Conservation (phyloP, 1,139 yeast species). For the Protomyces lactucae-debilis region DNA sequence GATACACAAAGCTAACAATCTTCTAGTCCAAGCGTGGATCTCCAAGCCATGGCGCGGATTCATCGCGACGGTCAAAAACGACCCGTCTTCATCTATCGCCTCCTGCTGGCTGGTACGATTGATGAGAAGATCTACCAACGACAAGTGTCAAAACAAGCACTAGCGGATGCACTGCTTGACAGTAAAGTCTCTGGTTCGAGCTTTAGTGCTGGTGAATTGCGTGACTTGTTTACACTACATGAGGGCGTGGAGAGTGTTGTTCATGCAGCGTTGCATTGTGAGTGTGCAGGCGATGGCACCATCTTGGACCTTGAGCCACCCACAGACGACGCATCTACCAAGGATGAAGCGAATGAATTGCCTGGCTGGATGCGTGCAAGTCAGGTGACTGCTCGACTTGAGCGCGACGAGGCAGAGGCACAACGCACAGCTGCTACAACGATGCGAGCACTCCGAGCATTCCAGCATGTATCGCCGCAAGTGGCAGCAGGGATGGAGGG, state of each 20-base stretch:
- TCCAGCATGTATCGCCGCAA: background rate
- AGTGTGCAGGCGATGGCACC: background rate
- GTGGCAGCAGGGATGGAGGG: background rate
- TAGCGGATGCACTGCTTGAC: constrained; percentile 75
- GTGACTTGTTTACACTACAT: constrained; percentile 64
- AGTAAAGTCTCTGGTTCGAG: constrained; percentile 36
- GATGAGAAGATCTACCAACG: constrained; percentile 94
- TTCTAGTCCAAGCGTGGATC: constrained; percentile 75
- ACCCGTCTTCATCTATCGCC: constrained; percentile 75
- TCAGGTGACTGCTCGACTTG: background rate
- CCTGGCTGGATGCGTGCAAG: background rate
- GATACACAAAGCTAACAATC: constrained; percentile 45
- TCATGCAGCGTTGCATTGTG: constrained; percentile 41
- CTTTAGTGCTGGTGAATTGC: constrained; percentile 54
- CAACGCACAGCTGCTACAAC: background rate
- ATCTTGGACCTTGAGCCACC: background rate
- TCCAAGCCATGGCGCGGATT: constrained; percentile 93
- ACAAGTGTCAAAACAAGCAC: constrained; percentile 77
- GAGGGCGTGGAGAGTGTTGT: constrained; percentile 60
- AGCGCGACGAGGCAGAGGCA: background rate
- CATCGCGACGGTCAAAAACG: constrained; percentile 86
- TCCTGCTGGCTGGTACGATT: constrained; percentile 74
- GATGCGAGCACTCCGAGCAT: background rate
- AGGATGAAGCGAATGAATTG: background rate
- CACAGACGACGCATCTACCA: background rate